Conservation (phyloP, 169 alveolate genomes). For the Plasmodium sp. region DNA sequence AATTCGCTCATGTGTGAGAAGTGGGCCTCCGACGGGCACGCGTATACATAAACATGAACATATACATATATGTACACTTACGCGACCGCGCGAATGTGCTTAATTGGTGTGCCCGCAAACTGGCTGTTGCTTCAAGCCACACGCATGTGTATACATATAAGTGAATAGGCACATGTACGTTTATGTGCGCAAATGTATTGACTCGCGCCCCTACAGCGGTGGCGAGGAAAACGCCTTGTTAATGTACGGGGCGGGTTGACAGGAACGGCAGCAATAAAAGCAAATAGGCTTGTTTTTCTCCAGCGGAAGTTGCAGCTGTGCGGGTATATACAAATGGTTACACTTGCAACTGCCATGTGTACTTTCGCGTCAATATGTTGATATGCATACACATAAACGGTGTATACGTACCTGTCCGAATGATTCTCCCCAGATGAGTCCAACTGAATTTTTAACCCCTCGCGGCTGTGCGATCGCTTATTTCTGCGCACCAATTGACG, state of each 20-base stretch:
- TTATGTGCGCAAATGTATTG: background rate
- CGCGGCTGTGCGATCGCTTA: background rate
- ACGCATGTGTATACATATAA: background rate
- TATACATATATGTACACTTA: background rate
- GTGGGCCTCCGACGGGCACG: background rate
- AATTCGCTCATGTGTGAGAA: background rate
- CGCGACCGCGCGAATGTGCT: background rate
- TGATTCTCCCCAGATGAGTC: background rate
- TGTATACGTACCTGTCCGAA: background rate
- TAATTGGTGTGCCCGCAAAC: background rate
- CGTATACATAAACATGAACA: background rate
- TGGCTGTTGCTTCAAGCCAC: background rate
- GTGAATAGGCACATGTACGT: background rate
- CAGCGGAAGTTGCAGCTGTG: background rate
- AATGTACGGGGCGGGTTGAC: background rate
- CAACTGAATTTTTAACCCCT: background rate
- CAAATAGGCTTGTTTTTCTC: background rate
- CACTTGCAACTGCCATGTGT: background rate
- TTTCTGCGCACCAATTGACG: background rate
- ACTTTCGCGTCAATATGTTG: background rate
- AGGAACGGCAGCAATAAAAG: background rate
- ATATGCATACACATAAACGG: background rate
- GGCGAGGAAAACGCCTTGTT: background rate
- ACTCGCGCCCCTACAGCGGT: background rate
- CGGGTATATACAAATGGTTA: background rate